phyloP scores from a whole-genome alignment of 139 green algal genomes.

The Pseudopediastrum boryanum region DNA sequence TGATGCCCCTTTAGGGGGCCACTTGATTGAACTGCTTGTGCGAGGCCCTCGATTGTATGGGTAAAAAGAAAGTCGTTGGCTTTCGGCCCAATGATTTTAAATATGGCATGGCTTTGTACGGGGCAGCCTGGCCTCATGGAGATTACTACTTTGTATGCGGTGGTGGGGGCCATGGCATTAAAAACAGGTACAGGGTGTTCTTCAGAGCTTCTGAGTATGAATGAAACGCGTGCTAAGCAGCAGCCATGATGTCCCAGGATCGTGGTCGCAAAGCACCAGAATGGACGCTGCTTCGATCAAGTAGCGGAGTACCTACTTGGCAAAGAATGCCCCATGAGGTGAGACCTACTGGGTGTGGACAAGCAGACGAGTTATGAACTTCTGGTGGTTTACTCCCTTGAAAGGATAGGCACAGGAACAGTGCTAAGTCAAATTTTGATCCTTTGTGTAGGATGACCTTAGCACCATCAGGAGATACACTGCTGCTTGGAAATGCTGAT shows the following conservation, averaged over 20 bases:
- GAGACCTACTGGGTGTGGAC: neutral
- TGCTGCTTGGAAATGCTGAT: conserved; percentile 31
- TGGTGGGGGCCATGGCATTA: conserved; percentile 46
- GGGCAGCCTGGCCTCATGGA: conserved; percentile 51
- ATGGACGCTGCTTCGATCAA: conserved; percentile 30
- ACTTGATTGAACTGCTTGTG: too few species aligned
- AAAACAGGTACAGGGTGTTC: too few species aligned
- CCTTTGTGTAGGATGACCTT: conserved; percentile 26
- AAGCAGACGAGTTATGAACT: neutral
- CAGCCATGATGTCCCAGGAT: conserved; percentile 22
- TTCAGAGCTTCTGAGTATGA: too few species aligned
- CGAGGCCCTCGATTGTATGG: too few species aligned
- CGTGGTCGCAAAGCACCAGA: conserved; percentile 25
- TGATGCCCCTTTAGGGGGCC: too few species aligned
- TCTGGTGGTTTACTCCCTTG: neutral
- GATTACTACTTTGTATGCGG: conserved; percentile 52
- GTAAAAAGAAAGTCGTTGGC: neutral
- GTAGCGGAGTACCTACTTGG: conserved; percentile 34
- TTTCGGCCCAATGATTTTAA: conserved; percentile 50
- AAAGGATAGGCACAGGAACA: neutral
- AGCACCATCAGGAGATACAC: conserved; percentile 6
- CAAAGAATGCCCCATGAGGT: conserved; percentile 25
- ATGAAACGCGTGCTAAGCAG: too few species aligned
- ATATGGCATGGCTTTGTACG: conserved; percentile 68
- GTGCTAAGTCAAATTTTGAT: neutral